Evolutionary conservation across 1,284 basidiomycete genomes (phyloP).

Genomic region (Coniferiporia weirii): DNA sequence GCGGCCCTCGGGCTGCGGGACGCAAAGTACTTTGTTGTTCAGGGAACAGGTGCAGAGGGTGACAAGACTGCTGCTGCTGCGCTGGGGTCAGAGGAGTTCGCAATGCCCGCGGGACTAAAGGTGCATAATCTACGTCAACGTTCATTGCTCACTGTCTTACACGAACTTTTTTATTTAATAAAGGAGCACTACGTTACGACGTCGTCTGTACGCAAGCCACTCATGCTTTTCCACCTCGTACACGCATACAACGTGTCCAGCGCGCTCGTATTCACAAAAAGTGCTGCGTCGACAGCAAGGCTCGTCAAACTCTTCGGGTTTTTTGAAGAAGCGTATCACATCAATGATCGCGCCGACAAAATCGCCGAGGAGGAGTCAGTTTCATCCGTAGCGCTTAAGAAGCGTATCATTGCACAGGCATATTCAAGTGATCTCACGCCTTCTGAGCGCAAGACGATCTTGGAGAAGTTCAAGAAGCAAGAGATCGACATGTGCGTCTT

Average conservation of each 20-base stretch:
- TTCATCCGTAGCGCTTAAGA: conserved; percentile 19
- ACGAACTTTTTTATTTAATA: neutral
- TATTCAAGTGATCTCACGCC: conserved; percentile 87
- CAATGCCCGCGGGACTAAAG: conserved; percentile 72
- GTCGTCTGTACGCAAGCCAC: conserved; percentile 78
- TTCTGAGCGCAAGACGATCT: conserved; percentile 69
- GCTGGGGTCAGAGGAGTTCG: conserved; percentile 71
- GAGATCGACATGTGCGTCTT: conserved; percentile 75
- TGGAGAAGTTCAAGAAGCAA: conserved; percentile 78
- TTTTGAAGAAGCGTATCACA: conserved; percentile 58
- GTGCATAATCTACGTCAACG: conserved; percentile 33
- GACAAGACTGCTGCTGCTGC: conserved; percentile 34
- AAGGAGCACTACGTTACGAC: conserved; percentile 89
- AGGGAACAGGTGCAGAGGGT: conserved; percentile 37
- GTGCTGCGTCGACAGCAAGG: conserved; percentile 83
- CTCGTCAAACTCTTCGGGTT: conserved; percentile 81
- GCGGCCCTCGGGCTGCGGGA: conserved; percentile 74
- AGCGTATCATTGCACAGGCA: conserved; percentile 47
- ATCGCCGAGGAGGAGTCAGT: conserved; percentile 4
- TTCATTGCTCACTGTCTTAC: conserved; percentile 3
- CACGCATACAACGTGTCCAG: conserved; percentile 56
- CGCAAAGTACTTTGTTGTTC: conserved; percentile 89
- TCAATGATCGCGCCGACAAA: conserved; percentile 19
- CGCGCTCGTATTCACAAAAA: conserved; percentile 93
- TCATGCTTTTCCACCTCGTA: conserved; percentile 85